Conservation (phyloP, 768 basidiomycete genomes). For the Mycena haematopus region DNA sequence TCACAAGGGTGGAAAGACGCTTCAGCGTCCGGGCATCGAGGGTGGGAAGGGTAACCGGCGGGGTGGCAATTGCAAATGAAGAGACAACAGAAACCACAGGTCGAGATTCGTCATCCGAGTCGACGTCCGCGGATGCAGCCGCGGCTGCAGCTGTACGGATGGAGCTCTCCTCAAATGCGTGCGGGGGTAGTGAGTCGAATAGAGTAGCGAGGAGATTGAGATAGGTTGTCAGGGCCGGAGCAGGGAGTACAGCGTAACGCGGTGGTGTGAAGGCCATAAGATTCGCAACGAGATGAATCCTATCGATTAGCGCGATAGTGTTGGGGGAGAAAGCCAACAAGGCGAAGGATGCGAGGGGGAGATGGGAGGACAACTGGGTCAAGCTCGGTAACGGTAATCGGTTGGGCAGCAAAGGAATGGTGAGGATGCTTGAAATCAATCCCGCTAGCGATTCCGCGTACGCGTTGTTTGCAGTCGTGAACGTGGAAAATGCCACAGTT, state of each 20-base stretch:
- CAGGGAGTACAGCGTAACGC: constrained; percentile 58
- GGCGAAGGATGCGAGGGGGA: constrained; percentile 57
- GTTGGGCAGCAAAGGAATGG: constrained; percentile 81
- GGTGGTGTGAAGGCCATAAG: constrained; percentile 68
- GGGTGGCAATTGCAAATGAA: constrained; percentile 36
- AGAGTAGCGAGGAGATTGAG: constrained; percentile 58
- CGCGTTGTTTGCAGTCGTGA: constrained; percentile 31
- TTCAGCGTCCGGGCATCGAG: constrained; percentile 67
- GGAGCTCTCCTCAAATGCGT: constrained; percentile 55
- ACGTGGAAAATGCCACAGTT: constrained; percentile 46
- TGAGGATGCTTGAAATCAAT: constrained; percentile 63
- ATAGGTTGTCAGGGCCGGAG: constrained; percentile 56
- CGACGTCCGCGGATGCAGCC: constrained; percentile 34
- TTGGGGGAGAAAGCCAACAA: constrained; percentile 39
- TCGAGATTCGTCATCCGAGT: constrained; percentile 39
- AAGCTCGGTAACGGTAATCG: constrained; percentile 69
- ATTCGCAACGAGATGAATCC: constrained; percentile 76
- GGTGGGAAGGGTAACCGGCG: constrained; percentile 40
- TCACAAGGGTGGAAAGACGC: constrained; percentile 64
- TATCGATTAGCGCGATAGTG: constrained; percentile 38
- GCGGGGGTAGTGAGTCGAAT: constrained; percentile 58
- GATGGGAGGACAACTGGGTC: constrained; percentile 63
- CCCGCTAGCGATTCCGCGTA: constrained; percentile 44
- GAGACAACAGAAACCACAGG: constrained; percentile 47
- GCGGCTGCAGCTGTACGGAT: constrained; percentile 21